Percentiles rank a stretch among this genome's conserved stretches.
Conservation (phyloP, 495 filamentous ascomycete species). For the Neurospora sp. region DNA sequence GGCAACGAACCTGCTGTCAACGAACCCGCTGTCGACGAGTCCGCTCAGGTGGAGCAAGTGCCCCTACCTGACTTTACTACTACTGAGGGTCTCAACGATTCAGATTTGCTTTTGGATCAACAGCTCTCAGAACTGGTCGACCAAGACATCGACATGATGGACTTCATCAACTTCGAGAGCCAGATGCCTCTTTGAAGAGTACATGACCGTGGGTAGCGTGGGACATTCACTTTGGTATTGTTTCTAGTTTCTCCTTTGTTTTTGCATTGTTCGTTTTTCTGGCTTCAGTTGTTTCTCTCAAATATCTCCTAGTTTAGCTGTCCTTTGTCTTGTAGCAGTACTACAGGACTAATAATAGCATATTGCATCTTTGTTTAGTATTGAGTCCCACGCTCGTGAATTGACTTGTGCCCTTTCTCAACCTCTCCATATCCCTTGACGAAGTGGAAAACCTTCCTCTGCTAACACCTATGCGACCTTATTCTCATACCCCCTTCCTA, state of each 20-base stretch:
- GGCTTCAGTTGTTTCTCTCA: background rate
- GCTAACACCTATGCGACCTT: no score
- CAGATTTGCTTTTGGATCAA: background rate
- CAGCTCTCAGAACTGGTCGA: background rate
- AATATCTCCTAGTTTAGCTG: background rate
- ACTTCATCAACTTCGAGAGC: background rate
- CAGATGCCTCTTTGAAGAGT: background rate
- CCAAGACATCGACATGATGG: background rate
- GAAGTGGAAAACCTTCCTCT: no score
- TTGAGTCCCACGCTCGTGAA: no score
- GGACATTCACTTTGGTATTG: background rate
- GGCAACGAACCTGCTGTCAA: background rate
- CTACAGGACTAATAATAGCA: background rate
- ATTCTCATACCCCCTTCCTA: no score
- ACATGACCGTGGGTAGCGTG: background rate
- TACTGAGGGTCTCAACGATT: background rate
- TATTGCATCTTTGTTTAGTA: background rate
- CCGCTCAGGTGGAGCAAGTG: background rate
- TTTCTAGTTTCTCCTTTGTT: background rate
- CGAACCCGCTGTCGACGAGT: background rate
- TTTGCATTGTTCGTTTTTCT: background rate
- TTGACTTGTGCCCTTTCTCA: no score
- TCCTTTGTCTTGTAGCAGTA: background rate
- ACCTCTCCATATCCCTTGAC: no score
- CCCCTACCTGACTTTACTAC: background rate